Base-by-base conservation (phyloP, 768 basidiomycete genomes). In the Boletus patriciae region DNA sequence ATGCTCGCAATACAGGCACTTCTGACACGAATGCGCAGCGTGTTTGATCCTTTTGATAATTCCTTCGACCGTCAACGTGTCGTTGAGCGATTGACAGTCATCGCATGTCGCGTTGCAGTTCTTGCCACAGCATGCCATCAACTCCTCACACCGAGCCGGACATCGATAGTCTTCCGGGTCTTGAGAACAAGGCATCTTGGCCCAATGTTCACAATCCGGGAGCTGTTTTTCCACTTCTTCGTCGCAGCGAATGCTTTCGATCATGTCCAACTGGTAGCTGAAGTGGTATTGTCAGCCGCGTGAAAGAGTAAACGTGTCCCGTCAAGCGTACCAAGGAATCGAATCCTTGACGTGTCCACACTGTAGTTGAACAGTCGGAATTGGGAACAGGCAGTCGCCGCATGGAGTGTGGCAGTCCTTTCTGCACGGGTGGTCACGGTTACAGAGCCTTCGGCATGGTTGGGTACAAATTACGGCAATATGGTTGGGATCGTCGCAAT, bases 401-500 rank as follows among this genome's bases (percentile, higher is more conserved):
- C 87, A 88, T 2, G 77, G 63, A 1, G 73, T 70, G 3, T 77
- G 74, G 64, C 87, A 90, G 13, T 70, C 60, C 38, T 76, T 78
- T 9, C 62, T 55, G 64, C 88, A 90, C 0, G 87, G 87, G 62
- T 89, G 87, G 1, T 72, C 70, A 29, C 81, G 74, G 0, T 72
- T 59, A 58, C 87, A 88, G 6, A 85, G 76, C 29, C 76, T 74
- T 33, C 73, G 70, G 59, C 87, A 87, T 10, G 67, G 69, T 54
- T 80, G 75, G 13, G 64, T 66, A 61, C 87, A 87, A 13, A 66
- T 61, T 12, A 80, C 76, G 37, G 73, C 66, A 16, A 78, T 44
- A 55, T 88, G 86, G 13, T 80, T 75, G 1, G 78, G 77, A 54
- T 85, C 81, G 46, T 86, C 86, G 0, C 80, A 75, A 57, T 88